Base-by-base conservation (phyloP, 305 asterid species). In the Fraxinus ornus region DNA sequence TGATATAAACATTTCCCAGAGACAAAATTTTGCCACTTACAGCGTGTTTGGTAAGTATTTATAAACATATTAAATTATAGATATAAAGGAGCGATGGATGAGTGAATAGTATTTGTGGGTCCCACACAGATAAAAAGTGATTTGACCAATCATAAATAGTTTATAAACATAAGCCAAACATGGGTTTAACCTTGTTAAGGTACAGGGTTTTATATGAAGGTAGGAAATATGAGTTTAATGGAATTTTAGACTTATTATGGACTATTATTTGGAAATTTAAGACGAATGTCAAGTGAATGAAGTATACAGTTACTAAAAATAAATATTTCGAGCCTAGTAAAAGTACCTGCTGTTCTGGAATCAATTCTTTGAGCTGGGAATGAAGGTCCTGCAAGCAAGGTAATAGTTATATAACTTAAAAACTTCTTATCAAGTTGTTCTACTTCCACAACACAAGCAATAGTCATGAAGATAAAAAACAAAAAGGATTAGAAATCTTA, bases 341-440 rank as follows among this genome's bases (percentile, higher is more conserved):
- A 76, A 39, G 82, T 81, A 94, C 98, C 92, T 94, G 97, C 76
- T 92, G 96, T 81, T 92, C 94, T 75, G 98, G 98, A 88, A 94
- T 94, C 91, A 94, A 89, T 84, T 92, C 98, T 89, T 87, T 89
- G 84, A 94, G 88, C 90, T 94, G 94, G 81, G 97, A 91, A 60
- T 85, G 94, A 47, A 94, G 90, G 87, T 94, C 98, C 98, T 94
- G 78, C 32, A 75, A 49, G 64, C 17, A 81, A 75, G 64, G 37
- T 76, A 77, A 57, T 13, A 73, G 71, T 81, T 80, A 21, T 22
- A 37, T 5, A 30, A 68, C 21, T 76, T 49, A 62, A 89, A 60
- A 76, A 76, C 76, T 49, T 66, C 44, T 35, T 22, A 71, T 68
- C 21, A 80, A 83, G 60, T 79, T 76, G 72, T 44, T 44, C 52